Conservation (phyloP, 352 stramenopile species). For the Aphanomyces euteiches region DNA sequence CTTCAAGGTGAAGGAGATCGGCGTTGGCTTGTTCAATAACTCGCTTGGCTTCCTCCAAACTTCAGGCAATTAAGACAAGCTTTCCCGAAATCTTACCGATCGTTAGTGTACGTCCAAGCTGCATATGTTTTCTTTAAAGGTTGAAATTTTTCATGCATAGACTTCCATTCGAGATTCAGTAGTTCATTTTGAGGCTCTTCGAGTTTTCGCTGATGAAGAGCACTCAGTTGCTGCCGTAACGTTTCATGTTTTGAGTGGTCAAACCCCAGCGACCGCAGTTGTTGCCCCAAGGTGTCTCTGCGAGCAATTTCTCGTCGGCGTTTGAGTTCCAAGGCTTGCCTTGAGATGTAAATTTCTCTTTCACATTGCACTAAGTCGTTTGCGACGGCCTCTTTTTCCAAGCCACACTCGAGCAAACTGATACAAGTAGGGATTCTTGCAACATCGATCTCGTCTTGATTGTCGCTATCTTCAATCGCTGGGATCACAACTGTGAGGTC, state of each 20-base stretch:
- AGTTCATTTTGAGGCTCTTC: neutral
- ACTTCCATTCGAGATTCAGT: conserved; percentile 8
- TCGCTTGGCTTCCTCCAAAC: conserved; percentile 11
- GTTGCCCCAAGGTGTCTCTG: conserved; percentile 16
- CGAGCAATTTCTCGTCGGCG: conserved; percentile 17
- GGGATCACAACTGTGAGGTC: neutral
- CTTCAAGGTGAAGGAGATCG: conserved; percentile 9
- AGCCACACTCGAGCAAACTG: conserved; percentile 8
- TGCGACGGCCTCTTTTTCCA: conserved; percentile 33
- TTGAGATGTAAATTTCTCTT: neutral
- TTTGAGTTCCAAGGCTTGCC: conserved; percentile 13
- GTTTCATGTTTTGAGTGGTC: neutral
- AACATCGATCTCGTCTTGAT: conserved; percentile 22
- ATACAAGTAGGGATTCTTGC: conserved; percentile 7
- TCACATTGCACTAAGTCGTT: conserved; percentile 13
- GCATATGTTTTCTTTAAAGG: conserved; percentile 15
- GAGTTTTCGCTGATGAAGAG: conserved; percentile 27
- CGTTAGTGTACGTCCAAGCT: conserved; percentile 17
- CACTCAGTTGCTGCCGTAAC: conserved; percentile 16
- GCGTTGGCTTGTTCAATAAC: neutral
- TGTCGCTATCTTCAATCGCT: conserved; percentile 1
- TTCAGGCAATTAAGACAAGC: neutral
- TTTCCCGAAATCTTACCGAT: conserved; percentile 7
- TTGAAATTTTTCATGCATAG: conserved; percentile 4
- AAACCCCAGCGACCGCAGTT: neutral